A percentile compares a stretch with the other conserved stretches of the same genome.
These are phyloP conservation scores for Zygotorulaspora sp. DNA, from an alignment of 805 yeast species.

Conservation along the genomic window DNA sequence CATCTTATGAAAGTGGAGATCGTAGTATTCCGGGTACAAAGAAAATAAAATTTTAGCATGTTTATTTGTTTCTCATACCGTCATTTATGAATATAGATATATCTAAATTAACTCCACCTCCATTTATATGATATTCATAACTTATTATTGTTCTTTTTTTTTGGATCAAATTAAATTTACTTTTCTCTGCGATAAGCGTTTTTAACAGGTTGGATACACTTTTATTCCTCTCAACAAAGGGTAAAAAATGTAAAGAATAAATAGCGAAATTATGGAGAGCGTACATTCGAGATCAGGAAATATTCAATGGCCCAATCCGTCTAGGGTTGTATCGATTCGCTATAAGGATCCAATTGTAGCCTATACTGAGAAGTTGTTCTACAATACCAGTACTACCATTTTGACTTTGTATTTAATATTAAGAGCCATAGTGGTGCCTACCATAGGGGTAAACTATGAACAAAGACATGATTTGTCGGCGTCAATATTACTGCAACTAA, in stretches of 20 bases:
- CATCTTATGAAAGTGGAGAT: constrained; percentile 8
- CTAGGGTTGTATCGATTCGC: constrained; percentile 22
- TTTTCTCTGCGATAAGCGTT: too few species aligned
- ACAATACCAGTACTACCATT: constrained; percentile 28
- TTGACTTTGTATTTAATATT: constrained; percentile 22
- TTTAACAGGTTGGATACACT: too few species aligned
- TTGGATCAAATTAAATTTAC: too few species aligned
- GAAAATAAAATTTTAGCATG: constrained; percentile 12
- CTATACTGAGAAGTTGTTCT: constrained; percentile 27
- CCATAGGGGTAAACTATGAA: constrained; percentile 37
- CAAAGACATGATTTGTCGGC: constrained; percentile 38
- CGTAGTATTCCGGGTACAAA: constrained; percentile 16
- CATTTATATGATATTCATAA: too few species aligned
- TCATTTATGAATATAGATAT: too few species aligned
- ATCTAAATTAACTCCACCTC: too few species aligned
- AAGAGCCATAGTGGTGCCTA: constrained; percentile 38
- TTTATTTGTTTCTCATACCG: too few species aligned
- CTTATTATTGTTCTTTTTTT: too few species aligned
- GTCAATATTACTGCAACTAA: constrained; percentile 29
- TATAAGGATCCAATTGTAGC: constrained; percentile 22
- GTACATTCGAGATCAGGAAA: too few species aligned
- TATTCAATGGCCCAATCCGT: constrained; percentile 32
- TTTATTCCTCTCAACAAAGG: too few species aligned
- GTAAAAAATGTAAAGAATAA: too few species aligned
- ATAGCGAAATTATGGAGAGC: too few species aligned